Percentiles rank a stretch among this genome's conserved stretches.
phyloP scores from a whole-genome alignment of 768 basidiomycete species.

The Tricholoma flavovirens region DNA sequence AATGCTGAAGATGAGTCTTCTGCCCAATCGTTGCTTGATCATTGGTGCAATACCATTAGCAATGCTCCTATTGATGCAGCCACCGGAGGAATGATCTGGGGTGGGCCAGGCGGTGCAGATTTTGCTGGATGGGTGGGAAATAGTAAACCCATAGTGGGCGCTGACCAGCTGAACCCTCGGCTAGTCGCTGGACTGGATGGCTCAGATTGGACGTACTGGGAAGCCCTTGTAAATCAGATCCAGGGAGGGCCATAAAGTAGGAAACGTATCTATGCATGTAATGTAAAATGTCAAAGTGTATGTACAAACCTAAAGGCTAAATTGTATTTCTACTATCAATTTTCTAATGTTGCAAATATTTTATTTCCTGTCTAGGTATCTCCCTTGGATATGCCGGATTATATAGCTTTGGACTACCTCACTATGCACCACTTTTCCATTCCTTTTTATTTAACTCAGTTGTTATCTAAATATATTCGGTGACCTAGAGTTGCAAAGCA shows the following conservation, averaged over 20 bases:
- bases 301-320: not conserved
- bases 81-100: conserved; percentile 53
- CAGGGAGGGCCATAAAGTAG: conserved; percentile 31
- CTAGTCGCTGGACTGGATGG: conserved; percentile 50
- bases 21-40: conserved; percentile 74
- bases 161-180: conserved; percentile 30
- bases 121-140: conserved; percentile 54
- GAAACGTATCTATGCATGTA: not conserved
- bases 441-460: too few species aligned
- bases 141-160: conserved; percentile 32
- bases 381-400: too few species aligned
- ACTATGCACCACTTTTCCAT: too few species aligned
- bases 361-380: too few species aligned
- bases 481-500: too few species aligned
- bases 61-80: conserved; percentile 53
- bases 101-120: conserved; percentile 50
- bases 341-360: too few species aligned
- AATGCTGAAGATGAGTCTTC: conserved; percentile 68
- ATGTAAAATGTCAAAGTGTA: not conserved
- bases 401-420: too few species aligned
- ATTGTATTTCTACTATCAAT: not conserved
- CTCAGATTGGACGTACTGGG: conserved; percentile 78
- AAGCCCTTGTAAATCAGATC: conserved; percentile 64
- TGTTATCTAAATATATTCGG: too few species aligned
- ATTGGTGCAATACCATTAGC: conserved; percentile 80